A percentile compares a stretch with the other conserved stretches of the same genome.
phyloP scores from a whole-genome alignment of 208 protist genomes.

The Trypanosoma avium region DNA sequence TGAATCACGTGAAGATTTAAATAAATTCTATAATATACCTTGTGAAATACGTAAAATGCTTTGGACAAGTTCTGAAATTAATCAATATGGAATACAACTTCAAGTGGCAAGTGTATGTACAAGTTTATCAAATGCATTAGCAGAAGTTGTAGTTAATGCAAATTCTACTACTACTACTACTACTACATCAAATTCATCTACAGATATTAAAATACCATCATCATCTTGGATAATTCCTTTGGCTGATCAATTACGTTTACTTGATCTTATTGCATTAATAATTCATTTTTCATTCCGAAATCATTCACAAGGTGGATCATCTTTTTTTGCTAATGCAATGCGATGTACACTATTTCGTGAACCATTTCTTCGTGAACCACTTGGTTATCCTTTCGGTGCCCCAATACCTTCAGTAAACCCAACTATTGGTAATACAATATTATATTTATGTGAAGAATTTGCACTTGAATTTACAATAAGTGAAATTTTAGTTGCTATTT shows the following conservation, averaged over 20 bases:
- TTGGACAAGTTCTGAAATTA: conserved; percentile 58
- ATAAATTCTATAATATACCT: conserved; percentile 35
- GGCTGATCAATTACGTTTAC: conserved; percentile 37
- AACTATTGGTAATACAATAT: conserved; percentile 38
- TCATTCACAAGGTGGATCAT: conserved; percentile 29
- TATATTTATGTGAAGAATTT: conserved; percentile 52
- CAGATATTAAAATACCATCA: background rate
- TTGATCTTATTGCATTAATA: conserved; percentile 55
- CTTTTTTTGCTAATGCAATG: conserved; percentile 39
- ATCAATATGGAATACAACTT: conserved; percentile 34
- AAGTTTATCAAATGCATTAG: conserved; percentile 38
- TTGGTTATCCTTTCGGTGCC: conserved; percentile 77
- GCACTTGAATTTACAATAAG: conserved; percentile 62
- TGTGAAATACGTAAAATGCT: conserved; percentile 24
- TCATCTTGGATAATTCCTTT: conserved; percentile 21
- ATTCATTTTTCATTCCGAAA: conserved; percentile 63
- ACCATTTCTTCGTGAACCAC: conserved; percentile 49
- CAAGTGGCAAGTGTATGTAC: conserved; percentile 39
- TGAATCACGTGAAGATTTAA: conserved; percentile 64
- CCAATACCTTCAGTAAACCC: conserved; percentile 30
- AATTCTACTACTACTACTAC: background rate
- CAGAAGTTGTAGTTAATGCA: conserved; percentile 29
- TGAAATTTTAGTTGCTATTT: conserved; percentile 56
- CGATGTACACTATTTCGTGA: conserved; percentile 57
- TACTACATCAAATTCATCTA: background rate